Evolutionary conservation across 2,329 filamentous ascomycete genomes (phyloP).

Genomic region (Bipolaris gigantea): DNA sequence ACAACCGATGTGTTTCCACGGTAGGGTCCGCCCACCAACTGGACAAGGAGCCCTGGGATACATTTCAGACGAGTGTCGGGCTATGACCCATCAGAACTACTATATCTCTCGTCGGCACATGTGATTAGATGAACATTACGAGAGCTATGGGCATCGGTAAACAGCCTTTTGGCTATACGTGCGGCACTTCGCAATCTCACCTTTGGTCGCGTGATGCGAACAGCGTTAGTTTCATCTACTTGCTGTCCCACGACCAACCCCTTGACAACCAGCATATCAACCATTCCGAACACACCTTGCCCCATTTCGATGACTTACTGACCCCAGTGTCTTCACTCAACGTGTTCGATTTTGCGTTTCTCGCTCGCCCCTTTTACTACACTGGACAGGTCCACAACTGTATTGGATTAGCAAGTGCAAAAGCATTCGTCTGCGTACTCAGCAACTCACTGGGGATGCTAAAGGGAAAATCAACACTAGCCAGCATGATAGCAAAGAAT

Average conservation of each 20-base stretch:
- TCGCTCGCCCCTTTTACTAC: slow-evolving; percentile 51
- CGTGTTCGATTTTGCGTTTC: slow-evolving; percentile 28
- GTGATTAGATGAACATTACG: neutral
- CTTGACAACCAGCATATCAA: neutral
- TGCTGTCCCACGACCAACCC: neutral
- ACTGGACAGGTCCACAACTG: slow-evolving; percentile 51
- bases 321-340: slow-evolving; percentile 14
- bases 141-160: neutral
- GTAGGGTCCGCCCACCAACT: neutral
- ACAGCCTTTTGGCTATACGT: neutral
- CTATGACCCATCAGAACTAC: neutral
- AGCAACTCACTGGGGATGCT: slow-evolving; percentile 47
- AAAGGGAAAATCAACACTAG: slow-evolving; percentile 54
- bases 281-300: neutral
- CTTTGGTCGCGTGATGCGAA: neutral
- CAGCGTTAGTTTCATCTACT: neutral
- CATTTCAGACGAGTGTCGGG: neutral
- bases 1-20: neutral
- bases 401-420: slow-evolving; percentile 10
- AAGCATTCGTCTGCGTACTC: neutral
- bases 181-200: neutral
- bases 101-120: neutral
- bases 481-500: slow-evolving; percentile 56
- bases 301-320: neutral
- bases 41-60: neutral